Percentiles rank a stretch among this genome's conserved stretches.
These are phyloP conservation scores for Didymella exigua DNA, from an alignment of 2,329 filamentous ascomycete genomes.

Conservation along the genomic window DNA sequence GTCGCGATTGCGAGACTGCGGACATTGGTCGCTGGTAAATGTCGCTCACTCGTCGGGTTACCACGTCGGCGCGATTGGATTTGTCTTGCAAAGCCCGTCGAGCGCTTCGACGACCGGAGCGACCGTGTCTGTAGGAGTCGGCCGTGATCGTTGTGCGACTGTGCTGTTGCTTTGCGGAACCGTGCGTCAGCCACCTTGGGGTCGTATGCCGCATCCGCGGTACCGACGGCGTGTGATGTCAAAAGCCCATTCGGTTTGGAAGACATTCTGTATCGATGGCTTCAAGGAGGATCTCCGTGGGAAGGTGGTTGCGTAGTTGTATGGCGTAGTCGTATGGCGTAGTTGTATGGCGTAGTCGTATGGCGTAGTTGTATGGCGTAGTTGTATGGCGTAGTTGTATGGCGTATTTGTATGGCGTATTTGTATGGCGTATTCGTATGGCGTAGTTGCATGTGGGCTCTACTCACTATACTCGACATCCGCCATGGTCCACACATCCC, in stretches of 20 bases:
- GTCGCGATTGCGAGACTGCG: no score
- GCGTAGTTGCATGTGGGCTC: no score
- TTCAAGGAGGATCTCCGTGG: not conserved
- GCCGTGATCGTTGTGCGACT: not conserved
- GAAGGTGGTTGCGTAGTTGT: not conserved
- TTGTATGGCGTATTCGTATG: no score
- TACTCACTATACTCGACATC: no score
- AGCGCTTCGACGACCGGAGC: not conserved
- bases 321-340: no score
- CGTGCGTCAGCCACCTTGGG: not conserved
- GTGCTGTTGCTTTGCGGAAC: not conserved
- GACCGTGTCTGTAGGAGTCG: conserved; percentile 1
- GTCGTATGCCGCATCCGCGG: not conserved
- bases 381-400: no score
- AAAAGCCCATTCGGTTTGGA: not conserved
- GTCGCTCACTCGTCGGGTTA: no score
- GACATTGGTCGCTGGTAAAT: no score
- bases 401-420: no score
- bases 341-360: no score
- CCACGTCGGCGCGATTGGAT: not conserved
- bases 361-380: no score
- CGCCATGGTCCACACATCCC: no score
- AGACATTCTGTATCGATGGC: not conserved
- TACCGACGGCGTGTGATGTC: not conserved
- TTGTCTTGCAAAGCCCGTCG: not conserved